These are phyloP conservation scores for Malassezia obtusa DNA, from an alignment of 1,284 basidiomycete species.

Conservation along the genomic window DNA sequence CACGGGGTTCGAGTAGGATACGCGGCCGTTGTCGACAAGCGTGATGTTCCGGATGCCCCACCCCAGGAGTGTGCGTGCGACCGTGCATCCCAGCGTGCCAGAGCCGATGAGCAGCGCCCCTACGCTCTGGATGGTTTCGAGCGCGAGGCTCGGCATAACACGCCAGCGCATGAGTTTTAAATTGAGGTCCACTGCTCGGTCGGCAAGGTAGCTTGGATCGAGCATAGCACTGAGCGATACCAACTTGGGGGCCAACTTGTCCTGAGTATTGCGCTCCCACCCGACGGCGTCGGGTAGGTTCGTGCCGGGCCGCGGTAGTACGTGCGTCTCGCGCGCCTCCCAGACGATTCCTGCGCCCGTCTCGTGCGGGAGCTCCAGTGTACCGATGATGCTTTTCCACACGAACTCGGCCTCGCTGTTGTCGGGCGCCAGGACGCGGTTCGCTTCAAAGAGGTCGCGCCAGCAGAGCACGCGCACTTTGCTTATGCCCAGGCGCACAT, in stretches of 20 bases:
- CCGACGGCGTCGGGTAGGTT: constrained; percentile 55
- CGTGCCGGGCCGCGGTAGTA: constrained; percentile 6
- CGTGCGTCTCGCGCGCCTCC: neutral
- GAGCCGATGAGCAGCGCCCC: constrained; percentile 81
- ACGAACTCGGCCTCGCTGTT: too few species aligned
- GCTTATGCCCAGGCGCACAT: constrained; percentile 41
- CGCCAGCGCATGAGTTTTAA: constrained; percentile 97
- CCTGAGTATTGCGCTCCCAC: constrained; percentile 82
- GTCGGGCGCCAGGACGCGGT: neutral
- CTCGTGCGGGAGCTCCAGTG: neutral
- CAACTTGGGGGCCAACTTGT: constrained; percentile 74
- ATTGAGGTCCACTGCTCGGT: constrained; percentile 92
- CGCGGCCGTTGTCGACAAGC: constrained; percentile 75
- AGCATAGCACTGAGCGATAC: constrained; percentile 90
- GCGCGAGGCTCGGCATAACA: constrained; percentile 75
- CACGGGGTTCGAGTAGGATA: constrained; percentile 94
- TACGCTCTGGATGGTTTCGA: constrained; percentile 73
- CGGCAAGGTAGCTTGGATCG: constrained; percentile 75
- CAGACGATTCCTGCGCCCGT: neutral
- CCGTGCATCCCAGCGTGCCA: constrained; percentile 92
- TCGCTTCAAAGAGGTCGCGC: constrained; percentile 25
- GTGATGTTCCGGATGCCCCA: constrained; percentile 94
- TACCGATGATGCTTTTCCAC: neutral
- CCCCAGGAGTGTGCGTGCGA: constrained; percentile 69
- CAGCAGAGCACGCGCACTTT: constrained; percentile 51